A percentile compares a stretch with the other conserved stretches of the same genome.
These are phyloP conservation scores for Eucalyptus polybractea DNA, from an alignment of 345 rosid genomes.

Conservation along the genomic window DNA sequence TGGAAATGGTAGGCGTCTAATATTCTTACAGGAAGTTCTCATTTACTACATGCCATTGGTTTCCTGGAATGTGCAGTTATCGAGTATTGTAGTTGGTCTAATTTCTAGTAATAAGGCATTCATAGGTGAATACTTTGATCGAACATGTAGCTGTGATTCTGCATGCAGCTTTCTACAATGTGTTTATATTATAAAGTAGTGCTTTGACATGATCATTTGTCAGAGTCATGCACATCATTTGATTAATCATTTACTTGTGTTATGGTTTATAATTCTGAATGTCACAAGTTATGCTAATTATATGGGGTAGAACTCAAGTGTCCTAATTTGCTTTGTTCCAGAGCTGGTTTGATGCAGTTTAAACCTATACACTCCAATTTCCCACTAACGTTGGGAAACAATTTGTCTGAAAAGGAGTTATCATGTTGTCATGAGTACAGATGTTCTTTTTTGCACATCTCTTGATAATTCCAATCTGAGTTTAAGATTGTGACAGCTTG, in stretches of 20 bases:
- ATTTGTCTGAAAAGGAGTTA: not conserved
- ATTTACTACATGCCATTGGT: not conserved
- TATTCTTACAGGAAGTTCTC: not conserved
- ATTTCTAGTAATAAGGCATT: not conserved
- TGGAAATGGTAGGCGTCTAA: slow-evolving; percentile 46
- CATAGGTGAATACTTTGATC: not conserved
- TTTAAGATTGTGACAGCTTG: not conserved
- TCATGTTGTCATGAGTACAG: not conserved
- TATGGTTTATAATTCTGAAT: not conserved
- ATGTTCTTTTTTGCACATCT: not conserved
- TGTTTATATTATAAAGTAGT: not conserved
- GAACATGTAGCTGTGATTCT: not conserved
- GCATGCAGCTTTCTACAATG: not conserved
- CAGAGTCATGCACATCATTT: not conserved
- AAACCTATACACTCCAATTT: not conserved
- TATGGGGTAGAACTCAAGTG: not conserved
- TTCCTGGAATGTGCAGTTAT: not conserved
- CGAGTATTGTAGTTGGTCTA: not conserved
- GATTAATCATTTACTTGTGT: not conserved
- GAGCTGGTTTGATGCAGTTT: not conserved
- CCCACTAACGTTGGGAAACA: not conserved
- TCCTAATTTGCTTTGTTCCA: not conserved
- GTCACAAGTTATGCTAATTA: not conserved
- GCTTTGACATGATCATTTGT: not conserved
- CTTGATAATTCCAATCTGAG: not conserved